Evolutionary conservation across 768 basidiomycete species (phyloP), one percentile per base, ranked within the genome.

Genomic region (Amyloporia xantha): DNA sequence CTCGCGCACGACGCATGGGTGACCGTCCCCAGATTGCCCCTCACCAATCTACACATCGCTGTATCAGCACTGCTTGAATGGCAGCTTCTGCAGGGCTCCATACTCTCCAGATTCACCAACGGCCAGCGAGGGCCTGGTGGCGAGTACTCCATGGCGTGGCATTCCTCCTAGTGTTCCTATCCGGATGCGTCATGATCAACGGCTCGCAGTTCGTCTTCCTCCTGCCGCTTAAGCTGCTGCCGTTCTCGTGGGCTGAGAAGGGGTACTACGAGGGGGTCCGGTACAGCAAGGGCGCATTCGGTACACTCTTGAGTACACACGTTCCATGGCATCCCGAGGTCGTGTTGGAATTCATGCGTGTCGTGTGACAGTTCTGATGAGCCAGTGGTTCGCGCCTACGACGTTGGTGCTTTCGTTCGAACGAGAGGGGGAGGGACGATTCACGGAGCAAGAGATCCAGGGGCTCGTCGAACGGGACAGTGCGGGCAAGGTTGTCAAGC

Each of bases 211-310:
- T 94, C 63, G 56, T 82, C 23, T 68, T 85, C 55, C 68, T 90
- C 30, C 69, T 91, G 13, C 81, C 89, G 1, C 66, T 93, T 41
- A 71, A 77, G 44, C 60, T 83, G 19, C 63, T 88, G 2, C 84
- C 87, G n/a, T 77, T 80, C 44, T 62, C 70, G 23, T 74, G 68
- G 64, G 71, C 84, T 5, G 69, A 67, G 50, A 67, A 66, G 19
- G 59, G 82, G 43, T 91, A 90, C 61, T 75, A 83, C 43, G 69
- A 78, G 45, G 86, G 84, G 1, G 79, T 92, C 44, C 74, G 83
- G 33, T 84, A 84, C 58, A 90, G 87, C 49, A 92, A 94, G 68
- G 89, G 86, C 23, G 75, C 84, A 13, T 92, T 91, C 66, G 90
- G 81, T 17, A 72, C 73, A 54, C 71, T 94, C 24, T 66, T 90